These are phyloP conservation scores for Saraca asoca DNA, from an alignment of 331 rosid genomes.

Conservation along the genomic window DNA sequence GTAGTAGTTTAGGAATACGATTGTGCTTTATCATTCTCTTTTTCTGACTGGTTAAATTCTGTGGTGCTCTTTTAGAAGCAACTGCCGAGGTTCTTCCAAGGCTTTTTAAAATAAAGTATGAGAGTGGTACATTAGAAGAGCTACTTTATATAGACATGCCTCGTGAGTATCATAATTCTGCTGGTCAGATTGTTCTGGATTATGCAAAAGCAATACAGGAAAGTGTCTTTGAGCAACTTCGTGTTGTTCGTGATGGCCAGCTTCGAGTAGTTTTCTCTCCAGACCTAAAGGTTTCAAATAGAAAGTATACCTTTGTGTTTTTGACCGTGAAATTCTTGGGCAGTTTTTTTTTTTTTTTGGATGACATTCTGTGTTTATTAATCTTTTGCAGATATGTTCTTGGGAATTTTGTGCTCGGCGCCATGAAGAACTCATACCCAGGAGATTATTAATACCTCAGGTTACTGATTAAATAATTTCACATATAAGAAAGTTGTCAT, in stretches of 20 bases:
- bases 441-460: slow-evolving; percentile 96
- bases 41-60: slow-evolving; percentile 27
- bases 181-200: slow-evolving; percentile 93
- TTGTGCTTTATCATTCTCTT: slow-evolving; percentile 15
- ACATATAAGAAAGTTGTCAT: slow-evolving; percentile 26
- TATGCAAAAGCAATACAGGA: slow-evolving; percentile 92
- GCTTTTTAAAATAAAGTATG: slow-evolving; percentile 93
- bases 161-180: slow-evolving; percentile 83
- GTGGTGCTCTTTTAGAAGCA: slow-evolving; percentile 66
- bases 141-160: slow-evolving; percentile 95
- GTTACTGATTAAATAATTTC: slow-evolving; percentile 43
- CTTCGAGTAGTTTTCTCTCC: slow-evolving; percentile 87
- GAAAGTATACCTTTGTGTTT: slow-evolving; percentile 23
- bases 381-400: slow-evolving; percentile 75
- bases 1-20: slow-evolving; percentile 7
- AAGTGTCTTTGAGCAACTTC: slow-evolving; percentile 97
- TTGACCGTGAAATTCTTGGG: slow-evolving; percentile 3
- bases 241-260: slow-evolving; percentile 97
- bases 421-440: slow-evolving; percentile 95
- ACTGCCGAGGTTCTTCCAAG: slow-evolving; percentile 96
- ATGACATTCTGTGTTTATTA: slow-evolving; percentile 10
- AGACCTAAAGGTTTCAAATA: slow-evolving; percentile 72
- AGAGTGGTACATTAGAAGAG: slow-evolving; percentile 96
- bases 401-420: slow-evolving; percentile 99
- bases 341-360: slow-evolving; percentile 13